Conservation (phyloP, 2,329 filamentous ascomycete species). For the Nannizzia gypsea region DNA sequence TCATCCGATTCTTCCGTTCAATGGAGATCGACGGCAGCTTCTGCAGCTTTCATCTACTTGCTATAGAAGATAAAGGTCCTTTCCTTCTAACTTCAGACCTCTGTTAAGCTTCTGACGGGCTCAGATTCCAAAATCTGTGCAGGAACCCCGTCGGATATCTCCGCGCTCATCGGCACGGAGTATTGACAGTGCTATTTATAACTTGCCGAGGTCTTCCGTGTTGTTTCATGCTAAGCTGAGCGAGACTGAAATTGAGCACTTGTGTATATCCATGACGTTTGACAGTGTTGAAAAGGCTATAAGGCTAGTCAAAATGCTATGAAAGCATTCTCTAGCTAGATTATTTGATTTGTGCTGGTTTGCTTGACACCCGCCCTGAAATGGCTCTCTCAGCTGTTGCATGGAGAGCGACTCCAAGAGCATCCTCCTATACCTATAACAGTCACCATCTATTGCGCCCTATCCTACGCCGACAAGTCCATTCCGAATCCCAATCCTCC, state of each 20-base stretch:
- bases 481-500: constrained; percentile 1
- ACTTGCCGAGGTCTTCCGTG: not conserved
- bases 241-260: not conserved
- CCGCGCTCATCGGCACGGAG: not conserved
- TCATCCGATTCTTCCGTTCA: not conserved
- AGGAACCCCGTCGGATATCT: not conserved
- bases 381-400: not conserved
- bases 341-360: not conserved
- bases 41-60: not conserved
- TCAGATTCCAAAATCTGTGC: not conserved
- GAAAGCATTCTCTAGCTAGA: not conserved
- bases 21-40: too few relatives aligned
- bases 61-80: not conserved
- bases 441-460: not conserved
- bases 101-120: not conserved
- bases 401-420: not conserved
- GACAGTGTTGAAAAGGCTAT: not conserved
- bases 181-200: too few relatives aligned
- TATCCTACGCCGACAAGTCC: not conserved
- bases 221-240: not conserved
- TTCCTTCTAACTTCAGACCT: not conserved
- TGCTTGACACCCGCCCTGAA: not conserved
- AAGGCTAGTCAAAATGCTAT: not conserved
- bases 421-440: not conserved
- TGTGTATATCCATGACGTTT: not conserved